Base-by-base conservation (phyloP, 768 basidiomycete species). In the Suillus weaverae region DNA sequence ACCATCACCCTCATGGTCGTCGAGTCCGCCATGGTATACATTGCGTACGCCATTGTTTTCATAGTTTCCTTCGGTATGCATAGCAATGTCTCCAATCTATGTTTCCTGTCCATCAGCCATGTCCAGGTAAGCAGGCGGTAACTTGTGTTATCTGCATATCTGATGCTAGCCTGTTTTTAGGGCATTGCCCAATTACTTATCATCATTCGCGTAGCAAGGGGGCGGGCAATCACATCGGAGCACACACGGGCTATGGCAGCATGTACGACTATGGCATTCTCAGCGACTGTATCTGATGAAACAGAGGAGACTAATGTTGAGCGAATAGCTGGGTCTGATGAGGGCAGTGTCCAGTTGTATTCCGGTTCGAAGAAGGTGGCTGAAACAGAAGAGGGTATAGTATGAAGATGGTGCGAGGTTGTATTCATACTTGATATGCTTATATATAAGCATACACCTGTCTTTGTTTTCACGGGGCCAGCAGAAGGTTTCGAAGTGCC, bases 11-110 rank as follows among this genome's bases (percentile, higher is more conserved):
- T 71, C 30, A 78, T 81, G 72, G 62, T 80, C 26, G 63, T 81
- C 64, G 80, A 81, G 62, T 77, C 76, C 18, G 78, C 79, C 4
- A 66, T 73, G 1, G 60, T 74, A 18, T 79, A 78, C 61, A 57
- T 74, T 2, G 59, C 66, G 1, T 63, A 73, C 18, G 70, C 68
- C 16, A 50, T 80, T 16, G 54, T 78, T 30, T 80, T 78, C 64
- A 66, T 81, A 32, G 39, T 79, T 20, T 63, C 73, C 1, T 81
- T 73, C 50, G 73, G 71, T 2, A 22, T 71, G 3, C 65, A 72
- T 51, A 70, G 65, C 5, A 57, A 71, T 5, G 30, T 77, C 20
- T 69, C 70, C 18, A 78, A 80, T 62, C 64, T 78, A 5, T 70
- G 78, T 14, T 68, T 81, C n/a, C 53, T 73, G 32, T 59, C 73